Evolutionary conservation across 2,329 filamentous ascomycete species (phyloP).

Genomic region (Fusarium dlaminii): DNA sequence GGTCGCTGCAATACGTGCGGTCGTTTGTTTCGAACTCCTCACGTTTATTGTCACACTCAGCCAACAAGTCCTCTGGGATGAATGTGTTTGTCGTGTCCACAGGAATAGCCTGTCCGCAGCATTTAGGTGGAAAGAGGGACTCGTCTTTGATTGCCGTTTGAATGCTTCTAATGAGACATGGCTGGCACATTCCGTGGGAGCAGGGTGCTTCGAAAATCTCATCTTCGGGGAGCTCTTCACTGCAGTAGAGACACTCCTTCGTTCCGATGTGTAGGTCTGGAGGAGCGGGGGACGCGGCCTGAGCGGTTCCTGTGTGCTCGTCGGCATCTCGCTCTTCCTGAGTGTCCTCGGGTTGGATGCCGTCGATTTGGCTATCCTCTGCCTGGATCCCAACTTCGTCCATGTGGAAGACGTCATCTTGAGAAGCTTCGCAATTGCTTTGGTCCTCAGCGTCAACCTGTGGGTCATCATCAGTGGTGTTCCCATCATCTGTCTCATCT

Average conservation of each 20-base stretch:
- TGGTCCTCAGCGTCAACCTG: fast-evolving
- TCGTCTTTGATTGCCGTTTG: background rate
- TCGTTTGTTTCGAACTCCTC: fast-evolving
- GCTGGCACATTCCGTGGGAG: background rate
- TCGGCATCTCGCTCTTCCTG: background rate
- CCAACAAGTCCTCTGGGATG: fast-evolving
- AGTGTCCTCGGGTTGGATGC: background rate
- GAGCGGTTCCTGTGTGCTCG: fast-evolving
- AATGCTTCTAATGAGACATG: background rate
- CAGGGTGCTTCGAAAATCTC: background rate
- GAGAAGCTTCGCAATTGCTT: fast-evolving
- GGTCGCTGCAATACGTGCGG: fast-evolving
- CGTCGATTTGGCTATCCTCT: background rate
- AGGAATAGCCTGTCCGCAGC: fast-evolving
- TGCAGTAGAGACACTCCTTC: background rate
- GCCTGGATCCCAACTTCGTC: fast-evolving
- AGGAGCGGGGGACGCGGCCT: background rate
- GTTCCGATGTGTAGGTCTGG: fast-evolving
- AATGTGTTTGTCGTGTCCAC: fast-evolving
- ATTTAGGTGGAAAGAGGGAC: fast-evolving
- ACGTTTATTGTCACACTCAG: fast-evolving
- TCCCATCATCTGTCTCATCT: background rate
- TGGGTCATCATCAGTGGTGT: fast-evolving
- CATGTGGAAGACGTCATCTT: background rate
- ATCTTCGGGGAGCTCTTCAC: fast-evolving